A percentile compares a stretch with the other conserved stretches of the same genome.
Conservation (phyloP, 371 early-diverging fungal species). For the Basidiobolus heterosporus region DNA sequence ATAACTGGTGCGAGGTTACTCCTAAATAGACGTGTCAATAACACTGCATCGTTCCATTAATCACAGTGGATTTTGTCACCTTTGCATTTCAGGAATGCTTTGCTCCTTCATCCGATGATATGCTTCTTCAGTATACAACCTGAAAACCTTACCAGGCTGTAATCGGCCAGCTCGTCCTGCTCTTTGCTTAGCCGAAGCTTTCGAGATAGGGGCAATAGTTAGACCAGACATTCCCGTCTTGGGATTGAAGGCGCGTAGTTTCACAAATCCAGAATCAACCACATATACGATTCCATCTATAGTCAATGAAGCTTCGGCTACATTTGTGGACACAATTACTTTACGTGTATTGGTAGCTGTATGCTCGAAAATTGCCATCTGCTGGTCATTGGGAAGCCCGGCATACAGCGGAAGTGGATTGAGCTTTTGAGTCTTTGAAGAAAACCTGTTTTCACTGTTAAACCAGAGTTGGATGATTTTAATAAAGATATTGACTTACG, state of each 20-base stretch:
- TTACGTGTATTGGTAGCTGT: constrained; percentile 41
- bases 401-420: constrained; percentile 56
- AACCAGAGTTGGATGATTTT: too few relatives aligned
- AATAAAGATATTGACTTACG: too few relatives aligned
- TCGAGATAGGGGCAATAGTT: constrained; percentile 38
- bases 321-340: constrained; percentile 65
- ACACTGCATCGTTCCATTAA: neutral
- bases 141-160: constrained; percentile 42
- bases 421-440: constrained; percentile 8
- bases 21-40: constrained; percentile 7
- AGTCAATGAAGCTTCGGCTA: constrained; percentile 75
- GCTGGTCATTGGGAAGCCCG: constrained; percentile 49
- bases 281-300: constrained; percentile 73
- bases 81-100: constrained; percentile 56
- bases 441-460: too few relatives aligned
- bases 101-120: constrained; percentile 28
- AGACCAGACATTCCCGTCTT: constrained; percentile 40
- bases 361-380: constrained; percentile 42
- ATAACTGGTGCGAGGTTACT: constrained; percentile 39
- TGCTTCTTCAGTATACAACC: constrained; percentile 53
- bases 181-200: constrained; percentile 62
- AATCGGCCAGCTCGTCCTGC: constrained; percentile 70
- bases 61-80: constrained; percentile 13
- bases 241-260: constrained; percentile 42
- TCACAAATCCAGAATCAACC: constrained; percentile 69